Evolutionary conservation across 805 yeast genomes (phyloP).

Genomic region (Metschnikowia anglica): DNA sequence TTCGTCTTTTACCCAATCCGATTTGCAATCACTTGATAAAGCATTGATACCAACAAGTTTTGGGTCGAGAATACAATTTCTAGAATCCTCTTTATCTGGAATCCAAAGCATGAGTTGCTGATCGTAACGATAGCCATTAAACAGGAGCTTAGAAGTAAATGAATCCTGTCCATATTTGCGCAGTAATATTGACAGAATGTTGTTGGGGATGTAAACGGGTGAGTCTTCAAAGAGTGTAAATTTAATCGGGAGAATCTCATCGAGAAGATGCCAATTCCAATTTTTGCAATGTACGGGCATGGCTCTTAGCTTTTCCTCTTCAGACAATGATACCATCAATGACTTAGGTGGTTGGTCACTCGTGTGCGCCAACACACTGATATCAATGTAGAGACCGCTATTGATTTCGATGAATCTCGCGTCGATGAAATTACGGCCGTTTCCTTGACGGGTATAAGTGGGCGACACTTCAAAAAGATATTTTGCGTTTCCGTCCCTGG

Average conservation of each 20-base stretch:
- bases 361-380: slow-evolving; percentile 19
- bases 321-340: slow-evolving; percentile 2
- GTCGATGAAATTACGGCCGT: slow-evolving; percentile 23
- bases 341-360: slow-evolving; percentile 12
- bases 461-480: slow-evolving; percentile 24
- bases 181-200: slow-evolving; percentile 29
- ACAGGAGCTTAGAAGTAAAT: slow-evolving; percentile 28
- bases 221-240: slow-evolving; percentile 40
- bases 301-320: slow-evolving; percentile 8
- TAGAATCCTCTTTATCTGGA: slow-evolving; percentile 38
- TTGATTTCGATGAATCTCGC: slow-evolving; percentile 30
- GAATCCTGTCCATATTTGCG: slow-evolving; percentile 35
- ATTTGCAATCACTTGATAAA: slow-evolving; percentile 21
- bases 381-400: slow-evolving; percentile 36
- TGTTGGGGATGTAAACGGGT: slow-evolving; percentile 36
- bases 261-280: slow-evolving; percentile 40
- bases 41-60: slow-evolving; percentile 39
- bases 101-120: slow-evolving; percentile 49
- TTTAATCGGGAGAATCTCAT: slow-evolving; percentile 37
- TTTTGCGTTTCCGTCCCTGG: slow-evolving; percentile 21
- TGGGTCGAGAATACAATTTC: slow-evolving; percentile 25
- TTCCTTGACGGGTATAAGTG: slow-evolving; percentile 22
- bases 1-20: slow-evolving; percentile 30
- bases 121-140: slow-evolving; percentile 38
- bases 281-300: slow-evolving; percentile 38